Base-by-base conservation (phyloP, 2,329 filamentous ascomycete species). In the Beauveria sp. region DNA sequence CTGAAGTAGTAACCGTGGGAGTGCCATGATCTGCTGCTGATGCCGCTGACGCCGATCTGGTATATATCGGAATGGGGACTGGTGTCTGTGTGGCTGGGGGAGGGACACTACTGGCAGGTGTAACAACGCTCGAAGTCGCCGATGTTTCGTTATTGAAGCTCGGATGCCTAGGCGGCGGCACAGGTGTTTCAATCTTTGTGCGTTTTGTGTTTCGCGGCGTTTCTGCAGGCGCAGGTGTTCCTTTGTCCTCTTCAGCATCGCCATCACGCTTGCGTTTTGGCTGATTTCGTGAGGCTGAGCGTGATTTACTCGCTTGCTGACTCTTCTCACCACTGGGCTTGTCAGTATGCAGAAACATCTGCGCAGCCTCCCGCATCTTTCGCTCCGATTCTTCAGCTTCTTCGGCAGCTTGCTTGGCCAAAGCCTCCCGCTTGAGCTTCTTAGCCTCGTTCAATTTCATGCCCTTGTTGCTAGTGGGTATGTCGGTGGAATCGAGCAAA, bases 381-480 rank as follows among this genome's bases (percentile, higher is more conserved):
- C 79, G 75, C 18, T 79, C 80, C 9, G 81, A 82, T 66, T 82
- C 80, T 68, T 84, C 81, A 18, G 84, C 85, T 68, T 87, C 85
- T 64, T 86, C 83, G 1, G 82, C 84, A 1, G 85, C 85, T 66
- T 81, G 77, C 65, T 84, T 84, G 14, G 82, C 84, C 65, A 86
- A 74, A 6, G 84, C 82, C 71, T 90, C 86, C 60, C 85, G 79
- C 74, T 90, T 90, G 12, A 88, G 75, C 70, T 89, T 90, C 73
- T 90, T 91, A 3, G 89, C 86, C 67, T 90, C 88, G 69, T 91
- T 91, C 26, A 91, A 78, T 69, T 89, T 88, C 85, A 91, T 89
- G 9, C 89, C 88, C 57, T 88, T 81, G 71, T 91, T 89, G 69
- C 85, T 86, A 16, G 86, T 78, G 58, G 84, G 83, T 40, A 84